Base-by-base conservation (phyloP, 176 grass and related monocot genomes). In the Typha latifolia region DNA sequence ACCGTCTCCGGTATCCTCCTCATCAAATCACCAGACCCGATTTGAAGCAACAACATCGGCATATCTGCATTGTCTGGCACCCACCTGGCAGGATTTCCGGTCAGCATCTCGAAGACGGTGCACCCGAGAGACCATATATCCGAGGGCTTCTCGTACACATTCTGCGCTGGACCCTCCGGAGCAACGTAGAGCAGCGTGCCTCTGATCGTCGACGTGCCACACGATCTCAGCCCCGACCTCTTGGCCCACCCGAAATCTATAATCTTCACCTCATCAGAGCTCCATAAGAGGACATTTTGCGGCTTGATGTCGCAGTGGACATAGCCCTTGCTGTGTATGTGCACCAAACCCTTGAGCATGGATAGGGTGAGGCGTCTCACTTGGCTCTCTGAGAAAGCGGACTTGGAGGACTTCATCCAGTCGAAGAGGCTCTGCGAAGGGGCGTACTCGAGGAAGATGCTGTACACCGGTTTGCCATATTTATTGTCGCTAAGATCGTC, bases 221-320 rank as follows among this genome's bases (percentile, higher is more conserved):
- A 5, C 12, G 27, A 31, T 10, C 10, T 63, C 62, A 34, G 26
- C 12, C 10, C 62, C 0, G 14, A 12, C 14, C 22, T 26, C 12
- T 14, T 63, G 7, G 62, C 62, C 7, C 20, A 26, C 4, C 62
- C 26, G 9, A 63, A 63, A 26, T 63, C 62, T 0, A 3, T 14
- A 13, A 63, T 63, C 62, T 63, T 63, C 23, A 63, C 62, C 62
- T 63, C 26, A 26, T 26, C 12, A 0, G 62, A 31, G 23, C 62
- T 26, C 11, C 22, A 63, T 26, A 32, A 8, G 10, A 63, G 22
- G 12, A 34, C 12, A 26, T 63, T 63, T 3, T 63, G 10, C 12
- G 62, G 62, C 62, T 31, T 63, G 12, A 63, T 12, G 62, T 63
- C 62, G 26, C 16, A 59, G 53, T 59, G 53, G 18, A 21, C 53